A percentile compares a stretch with the other conserved stretches of the same genome.
Conservation (phyloP, 768 basidiomycete species). For the Mrakia blollopis region DNA sequence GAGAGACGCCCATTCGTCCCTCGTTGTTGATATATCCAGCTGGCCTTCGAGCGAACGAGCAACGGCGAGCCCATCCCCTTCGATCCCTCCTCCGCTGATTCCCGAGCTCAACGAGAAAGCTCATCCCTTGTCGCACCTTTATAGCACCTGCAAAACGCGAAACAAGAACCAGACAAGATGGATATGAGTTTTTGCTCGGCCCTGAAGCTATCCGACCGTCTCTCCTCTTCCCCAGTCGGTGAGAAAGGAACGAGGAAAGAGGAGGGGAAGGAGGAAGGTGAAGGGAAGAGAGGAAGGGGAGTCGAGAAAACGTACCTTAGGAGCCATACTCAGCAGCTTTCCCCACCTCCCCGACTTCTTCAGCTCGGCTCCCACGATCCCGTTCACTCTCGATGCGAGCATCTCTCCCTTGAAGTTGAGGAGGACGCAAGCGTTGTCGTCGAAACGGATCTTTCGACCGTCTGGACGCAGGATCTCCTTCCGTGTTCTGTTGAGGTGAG, state of each 20-base stretch:
- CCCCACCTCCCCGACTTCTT: constrained; percentile 31
- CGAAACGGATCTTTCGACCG: constrained; percentile 29
- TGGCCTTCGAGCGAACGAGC: background rate
- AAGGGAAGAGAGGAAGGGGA: background rate
- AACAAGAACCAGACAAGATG: too few species aligned
- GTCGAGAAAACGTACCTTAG: constrained; percentile 13
- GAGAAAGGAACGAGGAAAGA: too few species aligned
- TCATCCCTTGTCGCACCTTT: too few species aligned
- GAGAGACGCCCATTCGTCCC: background rate
- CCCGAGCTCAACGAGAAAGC: too few species aligned
- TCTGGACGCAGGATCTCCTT: constrained; percentile 26
- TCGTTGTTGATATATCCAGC: too few species aligned
- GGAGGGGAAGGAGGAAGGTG: background rate
- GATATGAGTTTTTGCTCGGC: too few species aligned
- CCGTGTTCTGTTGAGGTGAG: constrained; percentile 10
- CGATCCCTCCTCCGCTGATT: background rate
- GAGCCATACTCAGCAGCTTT: constrained; percentile 28
- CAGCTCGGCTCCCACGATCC: constrained; percentile 26
- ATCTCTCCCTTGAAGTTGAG: constrained; percentile 33
- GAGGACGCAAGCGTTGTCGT: constrained; percentile 33
- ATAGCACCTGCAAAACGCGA: too few species aligned
- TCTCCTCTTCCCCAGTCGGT: too few species aligned
- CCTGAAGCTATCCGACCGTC: too few species aligned
- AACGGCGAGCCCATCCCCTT: background rate
- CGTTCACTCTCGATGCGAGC: constrained; percentile 27